Evolutionary conservation across 2,329 filamentous ascomycete species (phyloP).

Genomic region (Sarocladium brachiariae): DNA sequence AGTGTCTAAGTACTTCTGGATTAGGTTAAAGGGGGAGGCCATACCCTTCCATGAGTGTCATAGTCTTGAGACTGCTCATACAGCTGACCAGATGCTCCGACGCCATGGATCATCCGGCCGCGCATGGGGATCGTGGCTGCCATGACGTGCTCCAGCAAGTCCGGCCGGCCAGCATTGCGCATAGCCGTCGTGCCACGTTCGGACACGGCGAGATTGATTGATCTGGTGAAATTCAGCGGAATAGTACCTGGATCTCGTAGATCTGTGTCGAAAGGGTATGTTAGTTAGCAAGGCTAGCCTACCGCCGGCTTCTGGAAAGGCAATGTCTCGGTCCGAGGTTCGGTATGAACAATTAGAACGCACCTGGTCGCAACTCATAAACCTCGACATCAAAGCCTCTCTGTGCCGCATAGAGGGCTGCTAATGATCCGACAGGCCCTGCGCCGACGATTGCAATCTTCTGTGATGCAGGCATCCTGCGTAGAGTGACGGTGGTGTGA

Average conservation of each 20-base stretch:
- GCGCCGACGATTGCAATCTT: constrained; percentile 84
- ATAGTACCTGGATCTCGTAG: constrained; percentile 75
- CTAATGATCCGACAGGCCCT: constrained; percentile 86
- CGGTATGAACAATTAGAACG: constrained; percentile 22
- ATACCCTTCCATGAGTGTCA: constrained; percentile 78
- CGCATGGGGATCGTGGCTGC: constrained; percentile 82
- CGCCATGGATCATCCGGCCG: constrained; percentile 92
- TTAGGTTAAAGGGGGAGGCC: constrained; percentile 17
- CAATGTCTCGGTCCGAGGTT: neutral
- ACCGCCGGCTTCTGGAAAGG: too few relatives aligned
- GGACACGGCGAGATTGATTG: constrained; percentile 95
- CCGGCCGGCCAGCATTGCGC: constrained; percentile 57
- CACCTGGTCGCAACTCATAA: constrained; percentile 89
- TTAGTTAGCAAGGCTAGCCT: too few relatives aligned
- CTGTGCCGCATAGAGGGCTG: constrained; percentile 84
- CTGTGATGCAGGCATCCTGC: constrained; percentile 32
- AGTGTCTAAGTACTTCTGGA: constrained; percentile 10
- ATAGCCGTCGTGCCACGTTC: constrained; percentile 91
- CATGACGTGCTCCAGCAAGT: constrained; percentile 68
- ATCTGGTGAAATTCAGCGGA: constrained; percentile 92
- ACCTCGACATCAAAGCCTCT: constrained; percentile 86
- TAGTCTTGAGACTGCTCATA: constrained; percentile 84
- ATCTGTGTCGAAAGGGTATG: constrained; percentile 55
- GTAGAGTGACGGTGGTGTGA: too few relatives aligned
- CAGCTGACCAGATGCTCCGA: constrained; percentile 54